Evolutionary conservation across 108 stramenopile species (phyloP), one percentile per base, ranked within the genome.

Genomic region (Skeletonema potamos): DNA sequence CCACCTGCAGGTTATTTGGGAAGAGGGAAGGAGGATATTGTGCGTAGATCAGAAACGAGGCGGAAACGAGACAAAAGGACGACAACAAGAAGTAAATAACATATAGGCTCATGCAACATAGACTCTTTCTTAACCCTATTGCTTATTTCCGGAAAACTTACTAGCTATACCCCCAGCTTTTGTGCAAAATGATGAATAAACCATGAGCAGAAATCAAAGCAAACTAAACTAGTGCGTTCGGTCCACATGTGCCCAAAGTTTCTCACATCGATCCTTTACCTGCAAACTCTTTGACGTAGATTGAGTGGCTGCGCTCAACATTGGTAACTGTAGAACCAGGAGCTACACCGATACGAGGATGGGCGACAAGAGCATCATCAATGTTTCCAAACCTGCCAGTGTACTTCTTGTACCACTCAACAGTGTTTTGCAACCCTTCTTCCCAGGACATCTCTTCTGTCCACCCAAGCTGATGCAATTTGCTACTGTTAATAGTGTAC

Each of bases 331-430:
- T 58, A n/a, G 76, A 12, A 9, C 76, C 76, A 46, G 76, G 76
- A 30, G 77, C 77, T 20, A 78, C 70, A 30, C 77, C 77, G 55
- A 96, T 92, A 32, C 97, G 85, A 32, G 99, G 99, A 79, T 99
- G 99, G 6, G 99, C 98, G 27, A 96, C 97, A 24, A 99, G 86
- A 9, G 98, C 98, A 64, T 86, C 79, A 64, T 97, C 97, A 73
- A 98, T 97, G 77, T 98, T 93, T 20, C 97, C 97, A 82, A 97
- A 99, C 57, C 97, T 86, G 55, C 46, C 74, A 6, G 88, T 87
- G 82, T 96, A 75, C 62, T 85, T 79, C 61, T 85, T 84, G 87
- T 97, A 99, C 99, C 99, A 99, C 54, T 97, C 97, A 22, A 98
- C 93, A 18, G 99, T 99, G 26, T 64, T 84, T 59, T 70, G 66